Conservation (phyloP, 345 rosid genomes). For the Linum lewisii region DNA sequence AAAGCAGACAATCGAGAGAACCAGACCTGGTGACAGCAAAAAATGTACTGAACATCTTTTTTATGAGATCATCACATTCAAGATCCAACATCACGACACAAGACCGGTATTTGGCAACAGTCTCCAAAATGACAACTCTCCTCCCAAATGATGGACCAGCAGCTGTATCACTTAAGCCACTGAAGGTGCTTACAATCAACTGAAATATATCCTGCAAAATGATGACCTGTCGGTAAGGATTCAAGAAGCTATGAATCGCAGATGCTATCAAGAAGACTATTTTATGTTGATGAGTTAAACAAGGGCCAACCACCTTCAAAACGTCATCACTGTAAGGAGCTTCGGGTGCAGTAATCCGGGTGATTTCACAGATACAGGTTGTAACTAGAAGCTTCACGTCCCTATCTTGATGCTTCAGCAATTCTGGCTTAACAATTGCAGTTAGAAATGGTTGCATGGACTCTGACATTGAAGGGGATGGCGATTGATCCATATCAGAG, state of each 20-base stretch:
- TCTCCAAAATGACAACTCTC: slow-evolving; percentile 88
- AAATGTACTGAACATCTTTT: slow-evolving; percentile 83
- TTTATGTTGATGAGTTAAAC: slow-evolving; percentile 1
- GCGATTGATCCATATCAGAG: slow-evolving; percentile 81
- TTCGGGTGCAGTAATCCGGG: slow-evolving; percentile 97
- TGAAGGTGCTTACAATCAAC: slow-evolving; percentile 72
- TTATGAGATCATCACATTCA: slow-evolving; percentile 85
- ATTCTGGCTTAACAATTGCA: slow-evolving; percentile 69
- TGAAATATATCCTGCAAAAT: slow-evolving; percentile 72
- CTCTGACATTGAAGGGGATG: slow-evolving; percentile 50
- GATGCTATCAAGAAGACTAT: background rate
- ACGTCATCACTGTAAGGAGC: slow-evolving; percentile 82
- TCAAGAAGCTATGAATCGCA: slow-evolving; percentile 9
- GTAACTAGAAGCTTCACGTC: slow-evolving; percentile 95
- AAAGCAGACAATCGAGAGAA: slow-evolving; percentile 9
- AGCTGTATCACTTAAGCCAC: slow-evolving; percentile 68
- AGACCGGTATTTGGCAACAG: slow-evolving; percentile 88
- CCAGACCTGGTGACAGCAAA: slow-evolving; percentile 83
- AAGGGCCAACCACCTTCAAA: slow-evolving; percentile 50
- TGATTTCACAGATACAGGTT: slow-evolving; percentile 87
- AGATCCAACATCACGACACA: slow-evolving; percentile 98
- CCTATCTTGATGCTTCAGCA: slow-evolving; percentile 85
- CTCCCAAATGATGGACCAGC: slow-evolving; percentile 86
- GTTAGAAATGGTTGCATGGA: slow-evolving; percentile 72
- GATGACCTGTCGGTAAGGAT: slow-evolving; percentile 14